phyloP scores from a whole-genome alignment of 768 basidiomycete genomes.

The Podaxis sp. region DNA sequence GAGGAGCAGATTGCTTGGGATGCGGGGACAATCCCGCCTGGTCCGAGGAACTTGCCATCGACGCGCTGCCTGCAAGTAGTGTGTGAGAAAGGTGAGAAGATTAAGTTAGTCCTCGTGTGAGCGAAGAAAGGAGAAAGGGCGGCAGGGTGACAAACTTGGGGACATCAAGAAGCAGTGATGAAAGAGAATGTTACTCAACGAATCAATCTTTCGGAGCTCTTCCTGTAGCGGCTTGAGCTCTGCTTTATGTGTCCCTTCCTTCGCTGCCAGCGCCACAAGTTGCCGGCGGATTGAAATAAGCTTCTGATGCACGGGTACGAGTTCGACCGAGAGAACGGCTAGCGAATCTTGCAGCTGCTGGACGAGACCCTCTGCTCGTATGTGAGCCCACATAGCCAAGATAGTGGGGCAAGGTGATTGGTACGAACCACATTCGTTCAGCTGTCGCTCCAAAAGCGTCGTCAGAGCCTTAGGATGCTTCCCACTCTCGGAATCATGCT shows the following conservation, averaged over 20 bases:
- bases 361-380: conserved; percentile 68
- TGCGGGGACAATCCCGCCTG: conserved; percentile 84
- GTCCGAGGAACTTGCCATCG: conserved; percentile 93
- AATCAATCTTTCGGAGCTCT: conserved; percentile 94
- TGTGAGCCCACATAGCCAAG: background rate
- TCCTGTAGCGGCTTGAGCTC: conserved; percentile 90
- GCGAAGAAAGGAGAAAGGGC: conserved; percentile 1
- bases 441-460: conserved; percentile 85
- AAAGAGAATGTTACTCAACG: conserved; percentile 64
- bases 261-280: conserved; percentile 84
- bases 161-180: conserved; percentile 14
- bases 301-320: conserved; percentile 87
- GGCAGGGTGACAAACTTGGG: conserved; percentile 18
- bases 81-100: background rate
- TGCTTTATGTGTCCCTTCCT: conserved; percentile 79
- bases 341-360: conserved; percentile 80
- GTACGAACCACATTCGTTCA: conserved; percentile 86
- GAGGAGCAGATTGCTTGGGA: conserved; percentile 93
- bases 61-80: conserved; percentile 71
- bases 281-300: conserved; percentile 87
- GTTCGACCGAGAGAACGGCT: conserved; percentile 84
- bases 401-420: conserved; percentile 2
- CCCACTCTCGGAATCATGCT: conserved; percentile 74
- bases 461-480: conserved; percentile 88
- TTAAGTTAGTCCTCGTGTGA: background rate